Percentiles rank a stretch among this genome's conserved stretches.
phyloP scores from a whole-genome alignment of 345 rosid species.

The Eucalyptus brandiana region DNA sequence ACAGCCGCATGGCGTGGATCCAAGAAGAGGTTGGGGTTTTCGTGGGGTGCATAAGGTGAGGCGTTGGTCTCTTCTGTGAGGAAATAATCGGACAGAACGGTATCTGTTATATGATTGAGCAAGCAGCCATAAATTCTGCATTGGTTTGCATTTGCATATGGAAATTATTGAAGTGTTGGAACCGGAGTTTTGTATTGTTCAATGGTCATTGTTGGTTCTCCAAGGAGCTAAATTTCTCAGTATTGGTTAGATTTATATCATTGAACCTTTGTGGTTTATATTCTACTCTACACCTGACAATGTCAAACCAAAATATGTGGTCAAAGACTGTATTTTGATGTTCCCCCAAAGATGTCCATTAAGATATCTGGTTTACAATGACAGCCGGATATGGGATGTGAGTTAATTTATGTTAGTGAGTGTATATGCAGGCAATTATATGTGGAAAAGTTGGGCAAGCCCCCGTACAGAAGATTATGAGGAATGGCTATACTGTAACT shows the following conservation, averaged over 20 bases:
- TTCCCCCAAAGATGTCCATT: not conserved
- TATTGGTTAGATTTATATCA: not conserved
- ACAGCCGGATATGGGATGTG: not conserved
- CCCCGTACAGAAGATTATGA: constrained; percentile 84
- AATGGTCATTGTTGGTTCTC: not conserved
- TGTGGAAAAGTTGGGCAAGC: constrained; percentile 90
- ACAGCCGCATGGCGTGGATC: constrained; percentile 80
- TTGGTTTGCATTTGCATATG: not conserved
- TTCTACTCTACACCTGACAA: not conserved
- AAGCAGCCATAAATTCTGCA: not conserved
- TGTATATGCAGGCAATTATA: constrained; percentile 55
- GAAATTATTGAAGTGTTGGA: not conserved
- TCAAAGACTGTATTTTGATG: not conserved
- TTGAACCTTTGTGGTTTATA: not conserved
- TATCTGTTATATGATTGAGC: not conserved
- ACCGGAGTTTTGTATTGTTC: not conserved
- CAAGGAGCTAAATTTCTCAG: not conserved
- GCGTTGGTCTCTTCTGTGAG: not conserved
- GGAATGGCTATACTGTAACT: constrained; percentile 85
- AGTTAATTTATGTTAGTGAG: not conserved
- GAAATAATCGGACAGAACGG: not conserved
- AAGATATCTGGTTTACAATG: not conserved
- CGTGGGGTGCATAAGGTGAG: constrained; percentile 95
- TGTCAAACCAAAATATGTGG: not conserved
- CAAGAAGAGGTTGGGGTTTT: constrained; percentile 77